Conservation (phyloP, 768 basidiomycete species). For the Lactarius hatsudake region DNA sequence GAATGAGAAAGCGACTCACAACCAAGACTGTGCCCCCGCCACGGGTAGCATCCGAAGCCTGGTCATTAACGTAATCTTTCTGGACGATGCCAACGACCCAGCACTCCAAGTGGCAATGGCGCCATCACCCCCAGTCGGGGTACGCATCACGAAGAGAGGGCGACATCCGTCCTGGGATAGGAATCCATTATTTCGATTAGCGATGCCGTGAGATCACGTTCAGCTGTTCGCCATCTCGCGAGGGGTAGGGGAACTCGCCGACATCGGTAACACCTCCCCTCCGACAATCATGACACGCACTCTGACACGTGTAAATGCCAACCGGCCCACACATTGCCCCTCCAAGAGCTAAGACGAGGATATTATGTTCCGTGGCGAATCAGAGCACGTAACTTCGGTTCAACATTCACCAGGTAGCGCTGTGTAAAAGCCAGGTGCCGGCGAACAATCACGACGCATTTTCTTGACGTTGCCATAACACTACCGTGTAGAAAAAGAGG, state of each 20-base stretch:
- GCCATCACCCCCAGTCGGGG: slow-evolving; percentile 32
- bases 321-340: slow-evolving; percentile 39
- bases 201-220: slow-evolving; percentile 33
- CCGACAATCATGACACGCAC: slow-evolving; percentile 29
- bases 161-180: slow-evolving; percentile 42
- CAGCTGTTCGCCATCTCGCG: slow-evolving; percentile 28
- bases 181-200: slow-evolving; percentile 39
- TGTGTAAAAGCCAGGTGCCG: slow-evolving; percentile 24
- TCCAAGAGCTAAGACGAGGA: slow-evolving; percentile 62
- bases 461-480: slow-evolving; percentile 1
- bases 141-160: slow-evolving; percentile 59
- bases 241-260: slow-evolving; percentile 41
- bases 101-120: slow-evolving; percentile 13
- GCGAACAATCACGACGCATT: slow-evolving; percentile 32
- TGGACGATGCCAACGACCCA: slow-evolving; percentile 22
- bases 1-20: slow-evolving; percentile 37
- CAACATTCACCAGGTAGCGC: slow-evolving; percentile 11
- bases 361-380: slow-evolving; percentile 39
- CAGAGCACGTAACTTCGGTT: slow-evolving; percentile 22
- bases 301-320: slow-evolving; percentile 37
- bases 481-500: background rate
- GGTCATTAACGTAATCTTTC: slow-evolving; percentile 25
- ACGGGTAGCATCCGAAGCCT: slow-evolving; percentile 28
- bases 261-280: slow-evolving; percentile 35
- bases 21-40: slow-evolving; percentile 52